These are phyloP conservation scores for Erodium trifolium DNA, from an alignment of 441 rosid species.

Conservation along the genomic window DNA sequence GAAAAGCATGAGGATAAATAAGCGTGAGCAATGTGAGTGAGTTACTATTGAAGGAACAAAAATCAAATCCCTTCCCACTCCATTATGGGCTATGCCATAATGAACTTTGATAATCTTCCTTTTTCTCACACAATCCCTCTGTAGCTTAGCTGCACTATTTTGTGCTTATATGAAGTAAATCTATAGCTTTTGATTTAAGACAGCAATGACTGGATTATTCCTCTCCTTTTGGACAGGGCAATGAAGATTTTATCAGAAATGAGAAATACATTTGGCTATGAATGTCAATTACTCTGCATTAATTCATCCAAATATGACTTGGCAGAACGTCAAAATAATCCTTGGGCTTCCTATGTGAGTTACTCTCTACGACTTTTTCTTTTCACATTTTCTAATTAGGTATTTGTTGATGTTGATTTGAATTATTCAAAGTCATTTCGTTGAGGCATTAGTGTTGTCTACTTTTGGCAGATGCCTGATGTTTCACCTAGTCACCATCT, in stretches of 20 bases:
- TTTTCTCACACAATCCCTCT: background rate
- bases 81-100: background rate
- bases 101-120: background rate
- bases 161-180: background rate
- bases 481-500: conserved; percentile 40
- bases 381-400: conserved; percentile 11
- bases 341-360: conserved; percentile 70
- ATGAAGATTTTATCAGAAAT: conserved; percentile 69
- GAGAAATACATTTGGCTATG: conserved; percentile 82
- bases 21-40: background rate
- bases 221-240: conserved; percentile 48
- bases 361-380: conserved; percentile 24
- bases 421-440: conserved; percentile 13
- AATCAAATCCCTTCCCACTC: conserved; percentile 1
- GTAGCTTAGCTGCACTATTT: conserved; percentile 4
- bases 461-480: conserved; percentile 54
- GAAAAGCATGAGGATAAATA: background rate
- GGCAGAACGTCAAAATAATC: conserved; percentile 56
- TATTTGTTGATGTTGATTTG: conserved; percentile 18
- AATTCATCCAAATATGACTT: conserved; percentile 79
- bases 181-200: conserved; percentile 8
- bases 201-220: conserved; percentile 11
- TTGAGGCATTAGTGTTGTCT: conserved; percentile 25
- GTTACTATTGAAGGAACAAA: background rate
- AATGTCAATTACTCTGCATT: conserved; percentile 76